phyloP scores from a whole-genome alignment of 2,329 filamentous ascomycete genomes.

The Coccinonectria pachysandricola region DNA sequence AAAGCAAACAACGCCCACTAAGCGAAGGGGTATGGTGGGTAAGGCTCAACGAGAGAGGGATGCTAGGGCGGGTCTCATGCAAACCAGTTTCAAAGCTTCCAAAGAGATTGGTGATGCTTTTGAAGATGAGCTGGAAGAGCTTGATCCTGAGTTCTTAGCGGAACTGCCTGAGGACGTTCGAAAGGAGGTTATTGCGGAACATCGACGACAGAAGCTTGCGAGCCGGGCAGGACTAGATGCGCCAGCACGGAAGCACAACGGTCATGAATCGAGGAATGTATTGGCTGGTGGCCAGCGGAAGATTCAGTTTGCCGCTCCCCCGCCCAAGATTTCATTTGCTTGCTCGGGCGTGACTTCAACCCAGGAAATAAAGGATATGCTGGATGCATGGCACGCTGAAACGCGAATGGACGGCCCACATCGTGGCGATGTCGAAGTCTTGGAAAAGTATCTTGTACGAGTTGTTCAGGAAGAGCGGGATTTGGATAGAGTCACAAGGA shows the following conservation, averaged over 20 bases:
- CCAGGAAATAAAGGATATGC: conserved; percentile 59
- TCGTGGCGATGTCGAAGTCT: conserved; percentile 61
- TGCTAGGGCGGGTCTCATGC: conserved; percentile 51
- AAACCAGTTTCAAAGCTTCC: conserved; percentile 59
- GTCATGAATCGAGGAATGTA: conserved; percentile 11
- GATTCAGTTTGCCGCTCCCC: conserved; percentile 37
- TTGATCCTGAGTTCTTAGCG: conserved; percentile 66
- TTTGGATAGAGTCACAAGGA: conserved; percentile 59
- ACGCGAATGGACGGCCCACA: conserved; percentile 70
- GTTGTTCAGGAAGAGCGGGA: conserved; percentile 71
- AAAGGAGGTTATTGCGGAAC: conserved; percentile 66
- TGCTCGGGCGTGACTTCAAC: conserved; percentile 30
- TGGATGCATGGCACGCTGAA: conserved; percentile 65
- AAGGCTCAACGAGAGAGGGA: conserved; percentile 42
- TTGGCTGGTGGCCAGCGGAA: conserved; percentile 28
- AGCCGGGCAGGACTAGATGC: conserved; percentile 41
- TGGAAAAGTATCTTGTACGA: conserved; percentile 60
- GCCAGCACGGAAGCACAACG: conserved; percentile 16
- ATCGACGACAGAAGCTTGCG: conserved; percentile 45
- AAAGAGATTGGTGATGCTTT: conserved; percentile 21
- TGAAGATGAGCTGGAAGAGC: conserved; percentile 32
- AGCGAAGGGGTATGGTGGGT: conserved; percentile 42
- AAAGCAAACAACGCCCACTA: conserved; percentile 53
- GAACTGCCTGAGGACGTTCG: conserved; percentile 76
- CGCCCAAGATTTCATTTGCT: conserved; percentile 37